Conservation (phyloP, 176 grass and related monocot species). For the Triticum turgidum region DNA sequence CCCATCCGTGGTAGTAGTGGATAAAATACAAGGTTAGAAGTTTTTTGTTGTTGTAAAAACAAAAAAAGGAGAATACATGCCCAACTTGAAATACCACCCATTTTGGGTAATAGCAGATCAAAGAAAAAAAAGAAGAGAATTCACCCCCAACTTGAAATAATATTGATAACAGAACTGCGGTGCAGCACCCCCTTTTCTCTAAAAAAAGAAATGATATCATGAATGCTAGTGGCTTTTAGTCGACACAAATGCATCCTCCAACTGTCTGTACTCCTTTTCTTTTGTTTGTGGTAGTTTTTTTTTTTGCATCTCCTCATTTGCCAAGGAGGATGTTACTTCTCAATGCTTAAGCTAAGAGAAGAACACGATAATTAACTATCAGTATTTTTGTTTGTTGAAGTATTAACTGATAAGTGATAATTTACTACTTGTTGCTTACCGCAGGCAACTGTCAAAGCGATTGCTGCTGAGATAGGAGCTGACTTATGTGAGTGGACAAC, state of each 20-base stretch:
- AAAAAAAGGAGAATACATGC: neutral
- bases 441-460: slow-evolving; percentile 72
- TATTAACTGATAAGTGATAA: slow-evolving; percentile 24
- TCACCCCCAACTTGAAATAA: neutral
- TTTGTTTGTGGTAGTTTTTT: neutral
- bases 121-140: neutral
- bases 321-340: slow-evolving; percentile 7
- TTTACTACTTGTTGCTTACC: slow-evolving; percentile 24
- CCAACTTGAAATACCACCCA: neutral
- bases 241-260: slow-evolving; percentile 10
- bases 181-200: too few relatives aligned
- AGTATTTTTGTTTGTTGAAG: slow-evolving; percentile 1
- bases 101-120: neutral
- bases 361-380: neutral
- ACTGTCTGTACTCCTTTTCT: slow-evolving; percentile 10
- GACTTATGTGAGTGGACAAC: slow-evolving; percentile 88
- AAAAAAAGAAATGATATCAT: neutral
- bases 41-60: neutral
- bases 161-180: too few relatives aligned
- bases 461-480: slow-evolving; percentile 63
- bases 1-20: neutral
- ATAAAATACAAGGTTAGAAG: neutral
- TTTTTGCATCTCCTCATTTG: neutral
- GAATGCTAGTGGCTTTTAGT: neutral
- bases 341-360: neutral